Evolutionary conservation across 2,329 filamentous ascomycete genomes (phyloP).

Genomic region (Phialophora tarda): DNA sequence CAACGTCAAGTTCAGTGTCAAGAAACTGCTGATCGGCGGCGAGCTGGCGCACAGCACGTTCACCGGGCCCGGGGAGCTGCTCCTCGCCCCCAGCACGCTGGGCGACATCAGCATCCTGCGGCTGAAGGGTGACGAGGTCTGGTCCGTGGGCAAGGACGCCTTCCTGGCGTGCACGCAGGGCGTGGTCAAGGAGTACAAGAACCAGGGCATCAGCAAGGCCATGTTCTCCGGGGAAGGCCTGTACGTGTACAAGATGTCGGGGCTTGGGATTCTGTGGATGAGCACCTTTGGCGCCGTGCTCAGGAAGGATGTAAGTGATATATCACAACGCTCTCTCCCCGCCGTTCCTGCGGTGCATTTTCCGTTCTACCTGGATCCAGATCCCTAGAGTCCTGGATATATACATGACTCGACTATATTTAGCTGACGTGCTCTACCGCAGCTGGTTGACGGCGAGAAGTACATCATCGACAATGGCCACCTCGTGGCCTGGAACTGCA

Average conservation of each 20-base stretch:
- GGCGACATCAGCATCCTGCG: constrained; percentile 86
- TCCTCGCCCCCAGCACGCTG: constrained; percentile 78
- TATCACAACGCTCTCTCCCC: constrained; percentile 1
- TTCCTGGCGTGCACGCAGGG: constrained; percentile 86
- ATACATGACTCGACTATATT: not conserved
- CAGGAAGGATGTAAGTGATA: constrained; percentile 79
- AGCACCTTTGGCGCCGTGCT: constrained; percentile 95
- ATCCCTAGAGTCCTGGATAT: no score
- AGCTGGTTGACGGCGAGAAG: constrained; percentile 69
- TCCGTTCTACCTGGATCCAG: no score
- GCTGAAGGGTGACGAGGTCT: constrained; percentile 71
- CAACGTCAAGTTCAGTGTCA: constrained; percentile 81
- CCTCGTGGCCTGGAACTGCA: constrained; percentile 94
- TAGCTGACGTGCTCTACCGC: not conserved
- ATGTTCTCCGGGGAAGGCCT: constrained; percentile 93
- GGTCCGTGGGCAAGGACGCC: constrained; percentile 85
- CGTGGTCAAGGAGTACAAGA: constrained; percentile 85
- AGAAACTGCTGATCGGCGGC: constrained; percentile 84
- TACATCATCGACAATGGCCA: constrained; percentile 95
- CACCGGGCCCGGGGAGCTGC: constrained; percentile 87
- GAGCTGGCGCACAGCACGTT: constrained; percentile 80
- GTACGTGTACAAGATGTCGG: constrained; percentile 85
- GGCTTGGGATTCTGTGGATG: constrained; percentile 82
- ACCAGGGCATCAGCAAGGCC: constrained; percentile 83
- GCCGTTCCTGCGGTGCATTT: not conserved